These are phyloP conservation scores for Colletotrichum orchidophilum DNA, from an alignment of 2,329 filamentous ascomycete species.

Conservation along the genomic window DNA sequence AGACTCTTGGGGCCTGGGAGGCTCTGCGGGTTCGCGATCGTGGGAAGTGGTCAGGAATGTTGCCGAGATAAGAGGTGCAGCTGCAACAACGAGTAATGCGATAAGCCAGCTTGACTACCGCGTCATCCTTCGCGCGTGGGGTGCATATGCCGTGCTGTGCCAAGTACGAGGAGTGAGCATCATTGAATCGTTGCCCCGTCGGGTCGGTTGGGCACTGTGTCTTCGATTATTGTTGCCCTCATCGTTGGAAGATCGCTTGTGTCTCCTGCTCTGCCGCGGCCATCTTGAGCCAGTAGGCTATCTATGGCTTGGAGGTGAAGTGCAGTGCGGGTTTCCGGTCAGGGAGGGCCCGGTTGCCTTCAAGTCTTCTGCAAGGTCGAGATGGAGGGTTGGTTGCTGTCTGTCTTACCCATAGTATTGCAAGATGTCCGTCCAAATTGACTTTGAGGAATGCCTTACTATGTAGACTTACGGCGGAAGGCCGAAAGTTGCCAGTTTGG, in stretches of 20 bases:
- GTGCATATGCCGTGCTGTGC: constrained; percentile 20
- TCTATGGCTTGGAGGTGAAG: no score
- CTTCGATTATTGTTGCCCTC: neutral
- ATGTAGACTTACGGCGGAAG: no score
- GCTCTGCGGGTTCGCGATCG: neutral
- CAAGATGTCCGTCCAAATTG: no score
- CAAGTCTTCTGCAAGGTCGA: no score
- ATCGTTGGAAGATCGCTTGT: neutral
- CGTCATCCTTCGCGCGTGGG: constrained; percentile 15
- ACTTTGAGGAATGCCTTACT: no score
- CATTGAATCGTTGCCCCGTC: constrained; percentile 1
- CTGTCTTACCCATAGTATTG: no score
- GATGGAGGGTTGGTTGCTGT: no score
- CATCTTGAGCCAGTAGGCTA: neutral
- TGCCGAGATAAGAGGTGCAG: constrained; percentile 8
- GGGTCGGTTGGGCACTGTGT: neutral
- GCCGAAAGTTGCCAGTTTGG: no score
- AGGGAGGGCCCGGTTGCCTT: no score
- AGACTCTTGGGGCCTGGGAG: neutral
- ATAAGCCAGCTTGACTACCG: neutral
- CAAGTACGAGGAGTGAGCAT: constrained; percentile 11
- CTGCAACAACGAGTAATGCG: constrained; percentile 6
- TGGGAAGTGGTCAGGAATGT: neutral
- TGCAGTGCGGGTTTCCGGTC: no score
- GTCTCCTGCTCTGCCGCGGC: neutral